Conservation (phyloP, 2,329 filamentous ascomycete species). For the Cadophora sp. region DNA sequence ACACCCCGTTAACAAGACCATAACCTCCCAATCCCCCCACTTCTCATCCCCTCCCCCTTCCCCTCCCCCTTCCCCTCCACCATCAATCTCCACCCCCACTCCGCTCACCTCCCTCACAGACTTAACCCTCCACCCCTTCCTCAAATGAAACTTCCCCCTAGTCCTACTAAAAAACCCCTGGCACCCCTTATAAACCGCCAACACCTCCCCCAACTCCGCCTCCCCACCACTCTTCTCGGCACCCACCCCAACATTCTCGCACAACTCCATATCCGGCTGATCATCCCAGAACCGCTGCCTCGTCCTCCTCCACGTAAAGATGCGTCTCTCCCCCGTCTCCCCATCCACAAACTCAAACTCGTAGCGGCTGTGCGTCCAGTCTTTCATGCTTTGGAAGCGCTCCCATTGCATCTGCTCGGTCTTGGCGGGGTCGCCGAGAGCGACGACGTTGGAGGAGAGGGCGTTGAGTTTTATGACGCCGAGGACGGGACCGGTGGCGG, state of each 20-base stretch:
- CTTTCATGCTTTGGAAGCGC: slow-evolving; percentile 17
- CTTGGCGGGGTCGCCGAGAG: slow-evolving; percentile 2
- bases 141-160: slow-evolving; percentile 15
- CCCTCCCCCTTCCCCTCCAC: too few relatives aligned
- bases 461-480: slow-evolving; percentile 17
- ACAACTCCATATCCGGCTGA: slow-evolving; percentile 30
- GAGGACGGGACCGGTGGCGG: neutral
- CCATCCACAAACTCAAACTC: slow-evolving; percentile 25
- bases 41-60: neutral
- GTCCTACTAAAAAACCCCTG: slow-evolving; percentile 18
- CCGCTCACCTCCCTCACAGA: neutral
- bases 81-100: neutral
- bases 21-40: slow-evolving; percentile 17
- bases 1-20: slow-evolving; percentile 20
- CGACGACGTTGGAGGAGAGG: slow-evolving; percentile 10
- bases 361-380: slow-evolving; percentile 26
- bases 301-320: slow-evolving; percentile 25
- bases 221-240: neutral
- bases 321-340: slow-evolving; percentile 16
- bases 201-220: slow-evolving; percentile 11
- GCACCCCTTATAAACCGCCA: slow-evolving; percentile 17
- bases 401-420: slow-evolving; percentile 12
- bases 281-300: slow-evolving; percentile 16
- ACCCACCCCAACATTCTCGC: slow-evolving; percentile 13
- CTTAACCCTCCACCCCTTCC: neutral